These are phyloP conservation scores for Puccinia novopanici DNA, from an alignment of 1,284 basidiomycete genomes.

Conservation along the genomic window DNA sequence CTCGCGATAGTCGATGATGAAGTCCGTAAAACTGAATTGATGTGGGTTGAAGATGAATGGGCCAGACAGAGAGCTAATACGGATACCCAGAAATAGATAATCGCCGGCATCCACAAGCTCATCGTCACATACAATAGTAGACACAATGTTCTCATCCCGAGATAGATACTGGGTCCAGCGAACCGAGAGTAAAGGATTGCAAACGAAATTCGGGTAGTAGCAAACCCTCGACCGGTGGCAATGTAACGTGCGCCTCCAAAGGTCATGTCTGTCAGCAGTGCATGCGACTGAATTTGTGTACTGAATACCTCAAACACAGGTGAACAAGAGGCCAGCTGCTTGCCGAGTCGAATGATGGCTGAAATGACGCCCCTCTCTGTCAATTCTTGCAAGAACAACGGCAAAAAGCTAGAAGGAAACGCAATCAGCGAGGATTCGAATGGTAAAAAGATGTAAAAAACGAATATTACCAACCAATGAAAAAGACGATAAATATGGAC, in stretches of 20 bases:
- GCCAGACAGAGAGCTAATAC: conserved; percentile 77
- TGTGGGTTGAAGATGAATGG: conserved; percentile 97
- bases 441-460: background rate
- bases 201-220: conserved; percentile 88
- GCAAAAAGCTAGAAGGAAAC: conserved; percentile 53
- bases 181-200: conserved; percentile 91
- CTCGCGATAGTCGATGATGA: conserved; percentile 93
- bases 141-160: conserved; percentile 85
- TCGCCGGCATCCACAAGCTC: conserved; percentile 80
- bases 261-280: conserved; percentile 88
- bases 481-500: conserved; percentile 93
- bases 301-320: conserved; percentile 93
- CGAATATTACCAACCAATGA: conserved; percentile 65
- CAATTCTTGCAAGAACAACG: conserved; percentile 86
- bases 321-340: conserved; percentile 89
- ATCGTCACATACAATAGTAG: conserved; percentile 88
- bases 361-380: conserved; percentile 87
- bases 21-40: conserved; percentile 91
- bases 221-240: conserved; percentile 97
- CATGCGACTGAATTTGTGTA: conserved; percentile 93
- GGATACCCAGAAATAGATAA: conserved; percentile 87
- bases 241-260: conserved; percentile 96
- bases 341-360: conserved; percentile 81
- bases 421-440: background rate
- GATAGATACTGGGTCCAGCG: conserved; percentile 91